A percentile compares a stretch with the other conserved stretches of the same genome.
Conservation (phyloP, 805 yeast genomes). For the Candida chauliodis region DNA sequence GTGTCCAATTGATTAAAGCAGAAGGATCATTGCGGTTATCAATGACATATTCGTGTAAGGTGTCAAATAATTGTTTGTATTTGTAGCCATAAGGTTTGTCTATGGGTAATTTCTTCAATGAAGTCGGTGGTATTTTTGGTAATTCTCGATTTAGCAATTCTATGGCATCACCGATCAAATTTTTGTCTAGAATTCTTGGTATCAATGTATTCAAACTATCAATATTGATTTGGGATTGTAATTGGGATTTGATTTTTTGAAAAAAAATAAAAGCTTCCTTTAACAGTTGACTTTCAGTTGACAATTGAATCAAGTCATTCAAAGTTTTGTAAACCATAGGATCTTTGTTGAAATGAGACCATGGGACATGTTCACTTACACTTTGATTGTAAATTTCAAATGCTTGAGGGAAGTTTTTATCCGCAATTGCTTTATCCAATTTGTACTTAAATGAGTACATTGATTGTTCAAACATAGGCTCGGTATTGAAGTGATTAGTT, state of each 20-base stretch:
- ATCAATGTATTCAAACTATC: constrained; percentile 27
- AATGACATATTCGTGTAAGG: constrained; percentile 28
- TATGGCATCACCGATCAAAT: constrained; percentile 39
- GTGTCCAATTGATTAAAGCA: constrained; percentile 50
- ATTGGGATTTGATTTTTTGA: constrained; percentile 34
- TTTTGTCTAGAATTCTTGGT: constrained; percentile 26
- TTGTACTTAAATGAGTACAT: constrained; percentile 24
- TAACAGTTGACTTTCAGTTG: constrained; percentile 24
- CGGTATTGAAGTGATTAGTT: constrained; percentile 12
- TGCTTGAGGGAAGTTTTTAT: constrained; percentile 20
- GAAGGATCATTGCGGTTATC: constrained; percentile 23
- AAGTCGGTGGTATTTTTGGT: constrained; percentile 31
- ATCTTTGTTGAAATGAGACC: constrained; percentile 20
- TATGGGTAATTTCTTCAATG: constrained; percentile 23
- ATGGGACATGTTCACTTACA: constrained; percentile 16
- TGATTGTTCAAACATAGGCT: constrained; percentile 13
- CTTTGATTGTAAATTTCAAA: constrained; percentile 30
- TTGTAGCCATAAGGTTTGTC: constrained; percentile 20
- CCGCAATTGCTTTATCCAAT: constrained; percentile 24
- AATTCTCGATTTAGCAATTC: constrained; percentile 40
- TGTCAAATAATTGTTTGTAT: constrained; percentile 26
- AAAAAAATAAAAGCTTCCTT: constrained; percentile 28
- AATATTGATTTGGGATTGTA: constrained; percentile 25
- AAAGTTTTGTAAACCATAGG: constrained; percentile 42
- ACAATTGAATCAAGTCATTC: constrained; percentile 39